Base-by-base conservation (phyloP, 192 early-diverging fungal genomes). In the Coemansia sp. region DNA sequence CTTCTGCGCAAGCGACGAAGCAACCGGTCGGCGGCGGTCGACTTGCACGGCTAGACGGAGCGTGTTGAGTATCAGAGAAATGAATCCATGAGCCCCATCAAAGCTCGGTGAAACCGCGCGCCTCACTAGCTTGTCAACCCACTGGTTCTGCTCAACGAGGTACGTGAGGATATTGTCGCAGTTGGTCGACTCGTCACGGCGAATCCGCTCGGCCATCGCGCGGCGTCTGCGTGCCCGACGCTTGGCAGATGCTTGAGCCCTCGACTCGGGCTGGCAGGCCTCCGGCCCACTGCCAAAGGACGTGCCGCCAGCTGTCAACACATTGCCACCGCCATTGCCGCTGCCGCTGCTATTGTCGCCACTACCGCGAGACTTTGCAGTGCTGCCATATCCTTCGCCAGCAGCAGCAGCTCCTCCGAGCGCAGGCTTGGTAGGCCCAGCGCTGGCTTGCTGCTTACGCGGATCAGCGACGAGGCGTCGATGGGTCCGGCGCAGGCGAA, bases 151-250 rank as follows among this genome's bases (percentile, higher is more conserved):
- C 70, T 85, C 82, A 27, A 85, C 46, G 72, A 85, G 27, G 51
- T 85, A 85, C 22, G 77, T 75, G 47, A 85, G 67, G 34, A 85
- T 74, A 38, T 77, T 76, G 64, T 85, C 82, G 59, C 82, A 85
- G 64, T 77, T 85, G 7, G 78, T 65, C 47, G 76, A 60, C 71
- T 84, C 81, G n/a, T 78, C 76, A 20, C 44, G 70, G 22, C 81
- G 76, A 31, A 84, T 73, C 29, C 71, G 81, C 43, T 84, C 81
- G 5, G 81, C 81, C 67, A 68, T 61, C 3, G 74, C 73, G 15
- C 81, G 71, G 20, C 81, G 71, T 24, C 76, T 51, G 31, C 59
- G 73, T 16, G 70, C 67, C 31, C 73, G 69, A 33, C 65, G 75
- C 46, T 74, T 76, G 29, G 74, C 71, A 20, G 61, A 60, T 9